These are phyloP conservation scores for Dryadomyces sulphureus DNA, from an alignment of 2,329 filamentous ascomycete genomes.

Conservation along the genomic window DNA sequence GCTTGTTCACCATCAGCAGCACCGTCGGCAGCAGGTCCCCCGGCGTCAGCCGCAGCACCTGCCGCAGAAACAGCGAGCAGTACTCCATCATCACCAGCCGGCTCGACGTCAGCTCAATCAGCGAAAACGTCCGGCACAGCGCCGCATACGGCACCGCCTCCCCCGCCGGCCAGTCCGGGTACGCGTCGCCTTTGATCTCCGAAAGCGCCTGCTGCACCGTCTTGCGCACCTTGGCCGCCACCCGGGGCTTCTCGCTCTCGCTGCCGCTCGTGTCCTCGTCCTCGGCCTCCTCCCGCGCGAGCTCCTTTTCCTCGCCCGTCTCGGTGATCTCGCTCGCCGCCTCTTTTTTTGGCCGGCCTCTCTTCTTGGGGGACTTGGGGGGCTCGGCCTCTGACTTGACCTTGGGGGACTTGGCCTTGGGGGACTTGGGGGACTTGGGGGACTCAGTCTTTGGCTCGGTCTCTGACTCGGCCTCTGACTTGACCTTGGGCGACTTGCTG, in stretches of 20 bases:
- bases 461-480: slow-evolving; percentile 23
- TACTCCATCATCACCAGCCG: slow-evolving; percentile 76
- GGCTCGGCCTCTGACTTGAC: slow-evolving; percentile 22
- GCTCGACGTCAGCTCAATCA: slow-evolving; percentile 90
- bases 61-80: slow-evolving; percentile 78
- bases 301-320: slow-evolving; percentile 13
- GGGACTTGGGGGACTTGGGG: too few relatives aligned
- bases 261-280: slow-evolving; percentile 30
- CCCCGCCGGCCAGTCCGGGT: slow-evolving; percentile 85
- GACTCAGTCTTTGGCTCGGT: too few relatives aligned
- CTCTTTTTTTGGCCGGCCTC: too few relatives aligned
- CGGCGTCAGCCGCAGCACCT: slow-evolving; percentile 85
- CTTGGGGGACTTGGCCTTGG: not conserved
- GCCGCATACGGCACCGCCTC: slow-evolving; percentile 88
- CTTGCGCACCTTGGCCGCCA: slow-evolving; percentile 60
- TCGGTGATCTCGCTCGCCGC: too few relatives aligned
- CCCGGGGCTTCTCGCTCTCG: slow-evolving; percentile 49
- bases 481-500: not conserved
- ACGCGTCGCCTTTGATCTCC: slow-evolving; percentile 65
- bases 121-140: slow-evolving; percentile 83
- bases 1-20: slow-evolving; percentile 93
- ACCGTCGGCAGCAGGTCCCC: slow-evolving; percentile 77
- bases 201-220: slow-evolving; percentile 73
- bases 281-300: slow-evolving; percentile 24
- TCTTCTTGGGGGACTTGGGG: too few relatives aligned